Evolutionary conservation across 495 filamentous ascomycete species (phyloP).

Genomic region (Trichoderma gamsii): DNA sequence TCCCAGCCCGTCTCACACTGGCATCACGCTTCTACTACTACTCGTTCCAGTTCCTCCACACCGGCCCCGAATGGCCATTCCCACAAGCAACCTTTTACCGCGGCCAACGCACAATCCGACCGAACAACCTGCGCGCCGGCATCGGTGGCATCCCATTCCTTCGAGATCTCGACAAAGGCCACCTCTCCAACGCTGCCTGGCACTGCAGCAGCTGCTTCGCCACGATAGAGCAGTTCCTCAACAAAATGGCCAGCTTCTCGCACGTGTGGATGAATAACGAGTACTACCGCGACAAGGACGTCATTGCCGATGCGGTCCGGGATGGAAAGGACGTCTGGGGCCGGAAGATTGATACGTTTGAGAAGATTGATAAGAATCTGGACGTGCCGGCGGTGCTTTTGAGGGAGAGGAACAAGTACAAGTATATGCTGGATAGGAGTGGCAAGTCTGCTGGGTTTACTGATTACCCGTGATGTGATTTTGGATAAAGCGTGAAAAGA

Average conservation of each 20-base stretch:
- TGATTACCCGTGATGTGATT: slow-evolving; percentile 28
- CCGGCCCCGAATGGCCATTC: slow-evolving; percentile 46
- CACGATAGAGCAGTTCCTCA: slow-evolving; percentile 43
- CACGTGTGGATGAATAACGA: slow-evolving; percentile 41
- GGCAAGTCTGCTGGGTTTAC: slow-evolving; percentile 34
- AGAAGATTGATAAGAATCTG: slow-evolving; percentile 36
- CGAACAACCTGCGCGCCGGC: slow-evolving; percentile 43
- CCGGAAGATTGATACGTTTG: slow-evolving; percentile 38
- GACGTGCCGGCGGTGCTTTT: slow-evolving; percentile 42
- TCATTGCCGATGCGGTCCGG: slow-evolving; percentile 43
- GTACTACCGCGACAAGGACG: slow-evolving; percentile 32
- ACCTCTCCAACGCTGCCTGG: slow-evolving; percentile 45
- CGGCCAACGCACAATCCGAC: slow-evolving; percentile 42
- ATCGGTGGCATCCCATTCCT: slow-evolving; percentile 31
- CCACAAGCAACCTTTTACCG: slow-evolving; percentile 51
- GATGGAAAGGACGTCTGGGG: slow-evolving; percentile 48
- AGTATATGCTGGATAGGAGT: slow-evolving; percentile 35
- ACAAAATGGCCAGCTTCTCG: slow-evolving; percentile 48
- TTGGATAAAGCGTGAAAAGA: too few species aligned
- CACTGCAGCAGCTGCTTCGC: slow-evolving; percentile 51
- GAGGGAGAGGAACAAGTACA: slow-evolving; percentile 28
- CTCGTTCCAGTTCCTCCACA: slow-evolving; percentile 49
- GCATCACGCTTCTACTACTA: slow-evolving; percentile 51
- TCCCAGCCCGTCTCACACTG: slow-evolving; percentile 49
- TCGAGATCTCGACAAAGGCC: slow-evolving; percentile 32